phyloP scores from a whole-genome alignment of 805 yeast genomes.

The Yarrowia hollandica region DNA sequence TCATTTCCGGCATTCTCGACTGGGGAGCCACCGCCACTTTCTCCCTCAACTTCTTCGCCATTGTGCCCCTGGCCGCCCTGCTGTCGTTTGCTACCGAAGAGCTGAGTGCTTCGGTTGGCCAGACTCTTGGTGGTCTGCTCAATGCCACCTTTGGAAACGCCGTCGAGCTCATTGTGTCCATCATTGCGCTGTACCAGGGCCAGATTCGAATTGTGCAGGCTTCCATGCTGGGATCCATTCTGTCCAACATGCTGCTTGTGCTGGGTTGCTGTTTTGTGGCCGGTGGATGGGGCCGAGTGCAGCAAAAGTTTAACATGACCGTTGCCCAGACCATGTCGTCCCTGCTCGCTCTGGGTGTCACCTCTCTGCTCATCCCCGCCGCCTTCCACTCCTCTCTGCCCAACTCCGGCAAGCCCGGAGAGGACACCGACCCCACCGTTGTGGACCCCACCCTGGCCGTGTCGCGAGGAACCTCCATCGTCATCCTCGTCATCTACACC shows the following conservation, averaged over 20 bases:
- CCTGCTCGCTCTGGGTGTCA: constrained; percentile 83
- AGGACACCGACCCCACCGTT: constrained; percentile 43
- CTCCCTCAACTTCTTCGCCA: constrained; percentile 78
- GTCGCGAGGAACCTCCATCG: constrained; percentile 82
- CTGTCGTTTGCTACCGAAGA: constrained; percentile 94
- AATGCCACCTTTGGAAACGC: constrained; percentile 99
- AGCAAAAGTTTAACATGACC: constrained; percentile 89
- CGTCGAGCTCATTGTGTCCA: constrained; percentile 90
- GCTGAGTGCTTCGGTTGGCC: constrained; percentile 81
- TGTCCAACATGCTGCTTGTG: constrained; percentile 84
- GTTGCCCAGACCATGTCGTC: constrained; percentile 98
- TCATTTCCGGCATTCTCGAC: constrained; percentile 62
- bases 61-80: constrained; percentile 87
- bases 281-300: constrained; percentile 85
- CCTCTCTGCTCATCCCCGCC: constrained; percentile 89
- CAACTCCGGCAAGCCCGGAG: constrained; percentile 9
- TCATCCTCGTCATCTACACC: constrained; percentile 72
- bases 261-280: constrained; percentile 93
- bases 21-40: constrained; percentile 61
- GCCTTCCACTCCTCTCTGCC: constrained; percentile 87
- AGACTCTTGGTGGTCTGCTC: constrained; percentile 87
- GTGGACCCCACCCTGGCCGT: constrained; percentile 60
- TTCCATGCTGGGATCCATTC: constrained; percentile 91
- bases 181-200: constrained; percentile 81
- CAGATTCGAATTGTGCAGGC: constrained; percentile 96